A percentile compares a stretch with the other conserved stretches of the same genome.
phyloP scores from a whole-genome alignment of 2,329 filamentous ascomycete species.

The Endoconidiophora polonica region DNA sequence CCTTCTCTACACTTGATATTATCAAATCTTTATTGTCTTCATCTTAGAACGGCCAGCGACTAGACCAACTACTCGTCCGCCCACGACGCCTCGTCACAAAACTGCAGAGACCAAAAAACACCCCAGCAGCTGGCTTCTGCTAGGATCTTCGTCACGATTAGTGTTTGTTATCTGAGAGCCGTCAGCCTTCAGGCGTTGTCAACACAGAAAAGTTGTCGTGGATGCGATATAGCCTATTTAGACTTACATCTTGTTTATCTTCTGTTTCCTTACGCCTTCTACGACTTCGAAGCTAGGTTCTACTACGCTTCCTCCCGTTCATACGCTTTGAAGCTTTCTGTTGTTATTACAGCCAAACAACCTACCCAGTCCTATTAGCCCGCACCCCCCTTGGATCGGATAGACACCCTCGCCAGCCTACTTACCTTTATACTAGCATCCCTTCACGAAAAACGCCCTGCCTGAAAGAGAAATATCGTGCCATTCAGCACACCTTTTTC shows the following conservation, averaged over 20 bases:
- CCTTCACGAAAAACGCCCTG: neutral
- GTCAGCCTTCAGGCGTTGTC: conserved; percentile 2
- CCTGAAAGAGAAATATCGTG: neutral
- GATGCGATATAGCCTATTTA: conserved; percentile 1
- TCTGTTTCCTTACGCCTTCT: neutral
- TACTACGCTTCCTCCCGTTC: neutral
- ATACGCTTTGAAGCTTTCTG: neutral
- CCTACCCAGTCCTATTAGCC: neutral
- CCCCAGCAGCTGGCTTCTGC: neutral
- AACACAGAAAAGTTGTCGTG: neutral
- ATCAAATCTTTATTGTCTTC: too few species aligned
- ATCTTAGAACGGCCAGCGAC: too few species aligned
- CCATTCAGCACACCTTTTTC: too few species aligned
- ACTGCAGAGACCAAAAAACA: neutral
- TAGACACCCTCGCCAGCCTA: neutral
- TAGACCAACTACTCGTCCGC: neutral
- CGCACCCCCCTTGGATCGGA: neutral
- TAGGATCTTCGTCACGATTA: neutral
- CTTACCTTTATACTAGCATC: neutral
- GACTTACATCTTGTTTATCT: neutral
- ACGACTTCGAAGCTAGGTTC: neutral
- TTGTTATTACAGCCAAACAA: neutral
- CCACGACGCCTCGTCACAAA: neutral
- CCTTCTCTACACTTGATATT: neutral
- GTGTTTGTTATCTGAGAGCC: conserved; percentile 11